Conservation (phyloP, 345 rosid species). For the Erysimum cheiranthoides region DNA sequence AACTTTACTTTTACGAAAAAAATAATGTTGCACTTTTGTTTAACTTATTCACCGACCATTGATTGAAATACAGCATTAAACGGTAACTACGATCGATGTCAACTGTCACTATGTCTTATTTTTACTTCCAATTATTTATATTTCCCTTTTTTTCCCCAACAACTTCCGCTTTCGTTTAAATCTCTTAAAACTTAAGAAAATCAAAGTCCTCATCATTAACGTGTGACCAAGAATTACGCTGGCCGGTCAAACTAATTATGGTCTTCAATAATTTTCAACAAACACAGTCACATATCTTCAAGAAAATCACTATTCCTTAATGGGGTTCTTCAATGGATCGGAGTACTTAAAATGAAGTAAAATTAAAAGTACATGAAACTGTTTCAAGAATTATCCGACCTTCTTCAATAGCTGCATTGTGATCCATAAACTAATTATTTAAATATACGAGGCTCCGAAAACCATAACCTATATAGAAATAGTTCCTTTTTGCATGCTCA, state of each 20-base stretch:
- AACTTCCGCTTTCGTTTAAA: neutral
- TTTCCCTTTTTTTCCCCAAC: neutral
- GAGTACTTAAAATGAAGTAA: slow-evolving; percentile 3
- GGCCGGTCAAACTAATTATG: slow-evolving; percentile 46
- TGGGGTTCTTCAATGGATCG: neutral
- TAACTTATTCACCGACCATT: slow-evolving; percentile 11
- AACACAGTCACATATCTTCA: slow-evolving; percentile 32
- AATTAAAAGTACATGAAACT: neutral
- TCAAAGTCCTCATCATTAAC: slow-evolving; percentile 37
- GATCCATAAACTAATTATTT: neutral
- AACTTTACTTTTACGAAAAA: neutral
- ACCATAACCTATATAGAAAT: neutral
- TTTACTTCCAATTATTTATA: neutral
- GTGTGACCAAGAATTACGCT: slow-evolving; percentile 46
- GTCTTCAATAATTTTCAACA: slow-evolving; percentile 48
- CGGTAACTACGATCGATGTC: slow-evolving; percentile 13
- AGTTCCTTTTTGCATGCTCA: neutral
- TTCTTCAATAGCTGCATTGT: neutral
- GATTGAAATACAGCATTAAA: neutral
- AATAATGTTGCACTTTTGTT: neutral
- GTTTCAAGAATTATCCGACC: slow-evolving; percentile 2
- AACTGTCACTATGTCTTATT: neutral
- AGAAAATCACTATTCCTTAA: neutral
- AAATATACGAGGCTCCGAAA: neutral
- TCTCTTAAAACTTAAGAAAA: slow-evolving; percentile 12